Percentiles rank a stretch among this genome's conserved stretches.
Conservation (phyloP, 2,329 filamentous ascomycete genomes). For the Colletotrichum siamense region DNA sequence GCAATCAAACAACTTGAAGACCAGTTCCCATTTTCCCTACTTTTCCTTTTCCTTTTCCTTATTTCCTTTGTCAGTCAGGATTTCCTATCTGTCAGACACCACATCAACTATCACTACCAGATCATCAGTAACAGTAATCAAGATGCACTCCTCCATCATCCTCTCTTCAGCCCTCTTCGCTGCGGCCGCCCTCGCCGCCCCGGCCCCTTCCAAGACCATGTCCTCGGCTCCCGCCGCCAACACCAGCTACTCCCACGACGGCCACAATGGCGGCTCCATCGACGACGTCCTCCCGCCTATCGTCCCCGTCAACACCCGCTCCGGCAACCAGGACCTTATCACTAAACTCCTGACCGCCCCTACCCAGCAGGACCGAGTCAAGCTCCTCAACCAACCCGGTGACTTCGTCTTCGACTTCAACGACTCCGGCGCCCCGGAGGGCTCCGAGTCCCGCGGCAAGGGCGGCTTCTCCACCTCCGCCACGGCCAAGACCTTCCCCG, state of each 20-base stretch:
- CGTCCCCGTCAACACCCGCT: conserved; percentile 46
- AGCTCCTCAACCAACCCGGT: conserved; percentile 35
- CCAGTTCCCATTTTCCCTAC: neutral
- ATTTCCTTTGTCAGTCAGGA: neutral
- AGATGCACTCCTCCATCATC: conserved; percentile 19
- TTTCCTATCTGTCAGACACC: neutral
- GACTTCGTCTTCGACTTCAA: conserved; percentile 51
- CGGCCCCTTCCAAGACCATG: neutral
- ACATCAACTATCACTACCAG: neutral
- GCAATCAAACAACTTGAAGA: neutral
- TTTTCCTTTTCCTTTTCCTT: neutral
- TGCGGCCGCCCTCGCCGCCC: conserved; percentile 19
- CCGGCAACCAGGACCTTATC: conserved; percentile 50
- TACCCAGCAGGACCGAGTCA: conserved; percentile 33
- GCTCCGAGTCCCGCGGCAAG: conserved; percentile 28
- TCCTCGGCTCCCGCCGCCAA: neutral
- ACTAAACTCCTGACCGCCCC: conserved; percentile 45
- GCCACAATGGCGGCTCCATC: conserved; percentile 16
- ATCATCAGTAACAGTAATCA: neutral
- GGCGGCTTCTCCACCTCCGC: conserved; percentile 46
- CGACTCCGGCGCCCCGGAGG: conserved; percentile 18
- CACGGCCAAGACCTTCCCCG: conserved; percentile 53
- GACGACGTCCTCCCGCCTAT: conserved; percentile 29
- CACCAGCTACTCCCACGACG: neutral
- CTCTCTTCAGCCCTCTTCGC: conserved; percentile 20